Evolutionary conservation across 2,329 filamentous ascomycete genomes (phyloP), one percentile per base, ranked within the genome.

Genomic region (Scedosporium dehoogii): DNA sequence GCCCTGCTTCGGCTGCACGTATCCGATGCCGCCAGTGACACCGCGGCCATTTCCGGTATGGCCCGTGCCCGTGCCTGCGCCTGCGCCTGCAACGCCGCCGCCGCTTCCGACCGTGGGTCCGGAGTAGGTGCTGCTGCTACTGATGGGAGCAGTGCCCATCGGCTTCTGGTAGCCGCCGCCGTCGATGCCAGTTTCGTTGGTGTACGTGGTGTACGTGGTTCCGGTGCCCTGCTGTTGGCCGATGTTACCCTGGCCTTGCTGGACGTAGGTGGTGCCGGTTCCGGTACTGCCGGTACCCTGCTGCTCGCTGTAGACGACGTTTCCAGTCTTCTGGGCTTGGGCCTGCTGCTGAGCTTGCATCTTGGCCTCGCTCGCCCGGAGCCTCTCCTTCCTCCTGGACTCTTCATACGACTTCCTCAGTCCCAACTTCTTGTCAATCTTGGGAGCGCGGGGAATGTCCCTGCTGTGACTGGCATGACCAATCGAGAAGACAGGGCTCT

Each of bases 401-500:
- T 62, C 44, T 12, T 55, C 29, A 10, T 21, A 58, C 6, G n/a
- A 23, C 21, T 21, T 21, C 60, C 44, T 62, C 53, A 58, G 33
- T 1, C 57, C 51, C 10, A 29, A 5, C 75, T 84, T 85, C 64
- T 76, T 76, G 63, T 76, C 73, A 12, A 85, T 75, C 63, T 75
- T 72, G 25, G 82, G 82, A 2, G 81, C 77, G n/a, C 70, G 72
- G 1, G 92, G 92, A 53, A 97, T 81, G 69, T 89, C 84, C 25
- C 76, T 81, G 51, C 90, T 91, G 75, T 88, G 86, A 62, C 83
- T 79, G 10, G 92, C 92, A 53, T 78, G 83, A 58, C 94, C 93
- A 68, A 97, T 88, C 64, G 85, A 88, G 79, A 99, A 99, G 70
- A 99, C 86, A 9, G 93, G 91, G 65, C 90, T 96, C 80, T 96